Base-by-base conservation (phyloP, 352 stramenopile genomes). In the Globisporangium cystogenes region DNA sequence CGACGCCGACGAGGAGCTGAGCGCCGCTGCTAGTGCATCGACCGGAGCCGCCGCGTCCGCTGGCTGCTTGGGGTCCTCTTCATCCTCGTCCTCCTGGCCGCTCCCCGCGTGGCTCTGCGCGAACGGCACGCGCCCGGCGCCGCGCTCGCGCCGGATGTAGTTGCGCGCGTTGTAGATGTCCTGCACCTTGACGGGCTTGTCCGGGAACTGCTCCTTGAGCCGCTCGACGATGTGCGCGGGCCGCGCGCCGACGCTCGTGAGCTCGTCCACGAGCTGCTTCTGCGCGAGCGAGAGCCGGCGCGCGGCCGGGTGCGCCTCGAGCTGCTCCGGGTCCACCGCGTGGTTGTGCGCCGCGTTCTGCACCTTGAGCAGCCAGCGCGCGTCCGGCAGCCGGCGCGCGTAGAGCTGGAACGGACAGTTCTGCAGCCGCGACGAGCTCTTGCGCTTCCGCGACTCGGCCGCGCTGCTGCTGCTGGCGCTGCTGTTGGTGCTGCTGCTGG, bases 101-200 rank as follows among this genome's bases (percentile, higher is more conserved):
- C 11, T 14, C 18, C 7, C n/a, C 5, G 4, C 20, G 7, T 24
- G 16, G n/a, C 35, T 40, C 26, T 39, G 39, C 3, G 53, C 33
- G 52, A 68, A 76, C n/a, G 70, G 60, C n/a, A 62, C 57, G 7
- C 70, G 56, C 0, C 67, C 67, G 18, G 67, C 70, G 12, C 58
- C 57, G 23, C 70, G 59, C 24, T 83, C 72, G 18, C 59, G 59
- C 0, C 65, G 64, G 29, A 82, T 76, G 45, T 63, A 70, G 52
- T 74, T 78, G 47, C 69, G 69, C 36, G 57, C 51, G 54, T 83
- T 80, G 67, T 80, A 83, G 33, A 83, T 72, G 53, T 77, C 72
- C 51, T 74, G 69, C 39, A 77, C 65, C 41, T 73, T 74, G 40
- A 82, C 55, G n/a, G 58, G 60, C 31, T 74, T 73, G 41, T 69